Evolutionary conservation across 2,329 filamentous ascomycete genomes (phyloP).

Genomic region (Leptographium radiaticola): DNA sequence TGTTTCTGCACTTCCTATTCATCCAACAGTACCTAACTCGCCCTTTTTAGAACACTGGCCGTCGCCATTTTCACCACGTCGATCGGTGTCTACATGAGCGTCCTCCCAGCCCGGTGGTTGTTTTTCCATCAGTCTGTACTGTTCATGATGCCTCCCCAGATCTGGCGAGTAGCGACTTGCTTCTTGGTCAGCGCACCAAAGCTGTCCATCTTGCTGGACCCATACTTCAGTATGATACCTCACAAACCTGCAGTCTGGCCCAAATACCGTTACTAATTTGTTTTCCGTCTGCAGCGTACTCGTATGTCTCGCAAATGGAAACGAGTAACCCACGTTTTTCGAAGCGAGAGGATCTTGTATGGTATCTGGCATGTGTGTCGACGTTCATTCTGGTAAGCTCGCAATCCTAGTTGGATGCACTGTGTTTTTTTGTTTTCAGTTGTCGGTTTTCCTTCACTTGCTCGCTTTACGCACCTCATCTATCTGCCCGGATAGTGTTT

Average conservation of each 20-base stretch:
- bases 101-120: constrained; percentile 38
- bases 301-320: constrained; percentile 65
- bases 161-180: constrained; percentile 30
- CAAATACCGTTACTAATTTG: background rate
- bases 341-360: constrained; percentile 64
- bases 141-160: constrained; percentile 37
- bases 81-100: constrained; percentile 41
- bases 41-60: constrained; percentile 47
- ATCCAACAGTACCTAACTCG: background rate
- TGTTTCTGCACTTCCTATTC: background rate
- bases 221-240: constrained; percentile 49
- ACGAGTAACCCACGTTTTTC: constrained; percentile 56
- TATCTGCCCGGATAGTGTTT: constrained; percentile 70
- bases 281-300: constrained; percentile 42
- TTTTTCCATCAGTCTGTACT: constrained; percentile 40
- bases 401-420: background rate
- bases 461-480: constrained; percentile 33
- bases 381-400: constrained; percentile 64
- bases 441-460: background rate
- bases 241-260: constrained; percentile 3
- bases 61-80: constrained; percentile 51
- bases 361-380: constrained; percentile 65
- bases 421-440: background rate
- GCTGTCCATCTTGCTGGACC: constrained; percentile 51
- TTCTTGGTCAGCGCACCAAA: constrained; percentile 28